Base-by-base conservation (phyloP, 805 yeast genomes). In the Barnettozyma siamensis region DNA sequence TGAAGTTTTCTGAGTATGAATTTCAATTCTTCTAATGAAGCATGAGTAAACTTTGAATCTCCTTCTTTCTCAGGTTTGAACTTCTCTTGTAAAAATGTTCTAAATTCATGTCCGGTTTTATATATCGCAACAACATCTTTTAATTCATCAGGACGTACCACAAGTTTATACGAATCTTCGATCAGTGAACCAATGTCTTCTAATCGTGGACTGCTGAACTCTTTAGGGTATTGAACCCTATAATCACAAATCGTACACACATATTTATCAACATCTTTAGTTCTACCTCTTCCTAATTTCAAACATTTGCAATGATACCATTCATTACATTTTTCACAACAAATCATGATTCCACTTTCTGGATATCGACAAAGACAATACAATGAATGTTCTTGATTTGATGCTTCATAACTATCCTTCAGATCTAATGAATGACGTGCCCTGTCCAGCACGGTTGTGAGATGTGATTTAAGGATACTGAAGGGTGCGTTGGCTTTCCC, bases 241-340 rank as follows among this genome's bases (percentile, higher is more conserved):
- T 55, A 57, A 50, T 74, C 75, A 57, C 87, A 80, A 19, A 77
- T 50, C 1, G 81, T 73, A 60, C 87, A 80, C 12, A 69, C 58
- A 48, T 70, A 80, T 10, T 64, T 58, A 4, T 62, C 63, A 38
- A 54, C 56, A 15, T 49, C 53, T 28, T 60, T 61, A 18, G 60
- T 38, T 30, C 45, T 45, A 47, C 64, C 61, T 13, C 57, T 47
- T 3, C 63, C 64, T 23, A 66, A 53, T 38, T 70, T 70, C 33
- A 82, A 65, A 58, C 89, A 83, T 13, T 59, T 60, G 35, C 73
- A 70, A 54, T 83, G 89, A 53, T 75, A 83, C 88, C 88, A 81
- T 51, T 81, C 87, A 40, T 72, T 66, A 57, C 91, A 83, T 15
- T 58, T 60, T 47, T 81, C 88, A 61, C 89, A 83, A 44, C 76